Conservation (phyloP, 169 alveolate species). For the Cryptosporidium ubiquitum region DNA sequence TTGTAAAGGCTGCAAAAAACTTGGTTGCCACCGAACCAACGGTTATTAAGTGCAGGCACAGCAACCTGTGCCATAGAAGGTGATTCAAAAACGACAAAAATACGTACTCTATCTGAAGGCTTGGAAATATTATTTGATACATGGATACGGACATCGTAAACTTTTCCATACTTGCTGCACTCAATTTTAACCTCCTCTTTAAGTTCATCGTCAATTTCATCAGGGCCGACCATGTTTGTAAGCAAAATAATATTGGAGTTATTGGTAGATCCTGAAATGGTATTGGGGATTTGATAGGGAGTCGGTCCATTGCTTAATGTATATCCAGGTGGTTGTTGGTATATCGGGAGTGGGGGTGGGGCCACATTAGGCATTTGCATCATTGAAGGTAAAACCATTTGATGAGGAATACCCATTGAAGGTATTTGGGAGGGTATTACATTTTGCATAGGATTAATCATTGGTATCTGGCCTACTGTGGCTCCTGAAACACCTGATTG, state of each 20-base stretch:
- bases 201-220: slow-evolving; percentile 78
- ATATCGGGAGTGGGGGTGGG: slow-evolving; percentile 67
- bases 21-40: slow-evolving; percentile 81
- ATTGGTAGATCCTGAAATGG: slow-evolving; percentile 18
- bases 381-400: slow-evolving; percentile 68
- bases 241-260: slow-evolving; percentile 68
- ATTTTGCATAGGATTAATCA: slow-evolving; percentile 44
- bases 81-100: slow-evolving; percentile 75
- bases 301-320: slow-evolving; percentile 22
- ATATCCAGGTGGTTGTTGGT: slow-evolving; percentile 69
- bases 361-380: slow-evolving; percentile 69
- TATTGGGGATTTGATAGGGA: not conserved
- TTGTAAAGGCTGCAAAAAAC: slow-evolving; percentile 74
- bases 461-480: slow-evolving; percentile 44
- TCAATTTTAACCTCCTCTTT: slow-evolving; percentile 77
- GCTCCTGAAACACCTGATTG: slow-evolving; percentile 25
- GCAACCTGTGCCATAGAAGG: slow-evolving; percentile 76
- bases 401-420: slow-evolving; percentile 55
- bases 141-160: slow-evolving; percentile 74
- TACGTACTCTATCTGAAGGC: slow-evolving; percentile 74
- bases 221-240: slow-evolving; percentile 78
- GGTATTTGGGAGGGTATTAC: slow-evolving; percentile 61
- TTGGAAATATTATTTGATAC: slow-evolving; percentile 44
- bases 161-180: slow-evolving; percentile 77
- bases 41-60: slow-evolving; percentile 77